These are phyloP conservation scores for Sophora flavescens DNA, from an alignment of 306 rosid genomes.

Conservation along the genomic window DNA sequence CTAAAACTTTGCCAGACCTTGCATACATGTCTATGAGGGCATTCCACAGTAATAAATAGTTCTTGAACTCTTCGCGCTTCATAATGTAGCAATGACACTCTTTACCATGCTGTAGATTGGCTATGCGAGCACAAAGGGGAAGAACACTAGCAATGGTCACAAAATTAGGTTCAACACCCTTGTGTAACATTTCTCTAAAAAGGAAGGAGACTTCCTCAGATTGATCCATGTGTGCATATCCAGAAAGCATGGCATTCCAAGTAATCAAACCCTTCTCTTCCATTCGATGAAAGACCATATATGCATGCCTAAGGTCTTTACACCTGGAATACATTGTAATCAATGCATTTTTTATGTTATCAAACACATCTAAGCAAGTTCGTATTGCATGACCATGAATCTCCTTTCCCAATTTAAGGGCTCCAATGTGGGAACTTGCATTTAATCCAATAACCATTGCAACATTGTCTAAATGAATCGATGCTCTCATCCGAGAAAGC, in stretches of 20 bases:
- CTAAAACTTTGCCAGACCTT: slow-evolving; percentile 78
- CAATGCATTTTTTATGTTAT: slow-evolving; percentile 69
- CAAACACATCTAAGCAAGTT: slow-evolving; percentile 52
- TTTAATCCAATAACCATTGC: slow-evolving; percentile 71
- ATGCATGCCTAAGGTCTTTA: slow-evolving; percentile 70
- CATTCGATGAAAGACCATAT: slow-evolving; percentile 57
- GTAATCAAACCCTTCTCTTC: slow-evolving; percentile 67
- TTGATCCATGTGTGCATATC: slow-evolving; percentile 67
- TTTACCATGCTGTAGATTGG: slow-evolving; percentile 86
- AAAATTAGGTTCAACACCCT: slow-evolving; percentile 69
- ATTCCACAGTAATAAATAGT: slow-evolving; percentile 73
- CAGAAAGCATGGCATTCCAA: slow-evolving; percentile 92
- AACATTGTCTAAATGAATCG: slow-evolving; percentile 68
- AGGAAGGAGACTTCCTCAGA: slow-evolving; percentile 75
- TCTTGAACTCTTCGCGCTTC: slow-evolving; percentile 60
- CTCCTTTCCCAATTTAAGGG: slow-evolving; percentile 77
- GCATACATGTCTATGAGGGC: slow-evolving; percentile 90
- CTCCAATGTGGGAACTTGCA: slow-evolving; percentile 82
- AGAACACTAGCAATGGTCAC: slow-evolving; percentile 89
- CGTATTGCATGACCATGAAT: slow-evolving; percentile 80
- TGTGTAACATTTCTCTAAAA: slow-evolving; percentile 74
- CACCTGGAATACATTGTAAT: slow-evolving; percentile 95
- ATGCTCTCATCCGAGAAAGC: slow-evolving; percentile 73
- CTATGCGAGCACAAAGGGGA: slow-evolving; percentile 89
- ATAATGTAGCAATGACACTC: slow-evolving; percentile 87